phyloP scores from a whole-genome alignment of 2,329 filamentous ascomycete species.

The Aspergillus sp. region DNA sequence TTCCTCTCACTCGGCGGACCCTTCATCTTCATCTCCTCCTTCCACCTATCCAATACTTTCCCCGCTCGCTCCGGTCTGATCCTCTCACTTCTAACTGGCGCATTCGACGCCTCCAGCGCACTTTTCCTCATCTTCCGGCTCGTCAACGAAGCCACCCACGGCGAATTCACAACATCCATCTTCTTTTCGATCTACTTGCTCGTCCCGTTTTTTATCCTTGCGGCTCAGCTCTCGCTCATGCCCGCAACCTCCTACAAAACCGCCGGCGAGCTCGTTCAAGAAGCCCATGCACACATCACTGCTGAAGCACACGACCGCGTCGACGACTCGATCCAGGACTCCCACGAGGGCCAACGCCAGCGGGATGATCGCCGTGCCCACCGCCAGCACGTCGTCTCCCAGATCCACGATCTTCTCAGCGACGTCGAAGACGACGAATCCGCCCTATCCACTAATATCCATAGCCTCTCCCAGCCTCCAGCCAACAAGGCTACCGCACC shows the following conservation, averaged over 20 bases:
- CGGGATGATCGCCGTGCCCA: slow-evolving; percentile 57
- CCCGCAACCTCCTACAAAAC: slow-evolving; percentile 78
- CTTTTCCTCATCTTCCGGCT: slow-evolving; percentile 73
- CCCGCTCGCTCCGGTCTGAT: slow-evolving; percentile 75
- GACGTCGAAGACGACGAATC: slow-evolving; percentile 15
- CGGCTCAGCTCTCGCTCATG: slow-evolving; percentile 69
- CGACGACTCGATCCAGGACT: slow-evolving; percentile 54
- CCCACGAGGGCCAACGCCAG: slow-evolving; percentile 44
- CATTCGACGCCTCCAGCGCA: slow-evolving; percentile 79
- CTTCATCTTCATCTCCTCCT: slow-evolving; percentile 78
- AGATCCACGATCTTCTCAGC: slow-evolving; percentile 72
- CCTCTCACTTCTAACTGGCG: slow-evolving; percentile 73
- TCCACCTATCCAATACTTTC: slow-evolving; percentile 82
- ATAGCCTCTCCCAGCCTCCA: slow-evolving; percentile 1
- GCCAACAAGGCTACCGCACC: slow-evolving; percentile 1
- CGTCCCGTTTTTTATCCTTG: slow-evolving; percentile 65
- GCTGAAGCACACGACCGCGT: slow-evolving; percentile 57
- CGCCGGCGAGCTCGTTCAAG: slow-evolving; percentile 74
- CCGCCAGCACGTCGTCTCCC: slow-evolving; percentile 62
- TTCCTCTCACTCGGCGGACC: slow-evolving; percentile 75
- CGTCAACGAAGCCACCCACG: slow-evolving; percentile 59
- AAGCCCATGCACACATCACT: slow-evolving; percentile 57
- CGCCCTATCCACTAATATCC: neutral
- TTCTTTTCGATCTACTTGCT: slow-evolving; percentile 73
- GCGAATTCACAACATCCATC: slow-evolving; percentile 58